Conservation (phyloP, 495 filamentous ascomycete genomes). For the Margaritispora aquatica region DNA sequence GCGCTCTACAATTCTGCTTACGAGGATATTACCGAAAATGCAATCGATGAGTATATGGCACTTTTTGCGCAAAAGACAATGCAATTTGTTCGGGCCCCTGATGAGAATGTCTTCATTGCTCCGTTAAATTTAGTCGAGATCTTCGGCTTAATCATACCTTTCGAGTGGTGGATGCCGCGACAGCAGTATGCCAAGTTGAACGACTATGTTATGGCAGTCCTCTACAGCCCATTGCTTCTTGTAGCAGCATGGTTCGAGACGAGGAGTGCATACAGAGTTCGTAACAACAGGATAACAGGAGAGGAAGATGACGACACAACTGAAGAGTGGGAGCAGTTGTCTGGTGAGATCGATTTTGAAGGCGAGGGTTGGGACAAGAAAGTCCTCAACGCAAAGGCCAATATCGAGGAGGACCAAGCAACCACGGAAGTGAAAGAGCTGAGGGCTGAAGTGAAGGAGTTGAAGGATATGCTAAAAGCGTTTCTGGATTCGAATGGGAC, state of each 20-base stretch:
- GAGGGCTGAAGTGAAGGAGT: constrained; percentile 57
- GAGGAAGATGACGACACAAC: constrained; percentile 85
- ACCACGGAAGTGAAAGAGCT: constrained; percentile 63
- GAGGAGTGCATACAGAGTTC: constrained; percentile 59
- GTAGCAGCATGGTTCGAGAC: constrained; percentile 73
- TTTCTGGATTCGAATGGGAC: constrained; percentile 8
- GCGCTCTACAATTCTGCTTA: constrained; percentile 96
- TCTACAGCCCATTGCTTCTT: constrained; percentile 82
- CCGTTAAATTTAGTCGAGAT: constrained; percentile 94
- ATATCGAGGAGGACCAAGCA: constrained; percentile 67
- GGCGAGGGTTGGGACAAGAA: constrained; percentile 72
- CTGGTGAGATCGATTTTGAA: constrained; percentile 66
- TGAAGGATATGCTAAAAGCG: constrained; percentile 53
- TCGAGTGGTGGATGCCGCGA: constrained; percentile 91
- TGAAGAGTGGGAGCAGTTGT: constrained; percentile 91
- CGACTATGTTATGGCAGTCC: constrained; percentile 74
- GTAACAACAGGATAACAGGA: constrained; percentile 64
- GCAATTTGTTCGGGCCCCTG: constrained; percentile 91
- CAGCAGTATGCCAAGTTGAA: constrained; percentile 69
- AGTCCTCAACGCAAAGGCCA: constrained; percentile 65
- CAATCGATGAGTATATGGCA: constrained; percentile 90
- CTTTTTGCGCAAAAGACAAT: constrained; percentile 88
- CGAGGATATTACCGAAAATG: constrained; percentile 90
- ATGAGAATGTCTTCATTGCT: constrained; percentile 96
- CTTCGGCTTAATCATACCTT: constrained; percentile 66